A percentile compares a stretch with the other conserved stretches of the same genome.
Evolutionary conservation across 2,329 filamentous ascomycete species (phyloP).

Genomic region (Penicillium digitatum): DNA sequence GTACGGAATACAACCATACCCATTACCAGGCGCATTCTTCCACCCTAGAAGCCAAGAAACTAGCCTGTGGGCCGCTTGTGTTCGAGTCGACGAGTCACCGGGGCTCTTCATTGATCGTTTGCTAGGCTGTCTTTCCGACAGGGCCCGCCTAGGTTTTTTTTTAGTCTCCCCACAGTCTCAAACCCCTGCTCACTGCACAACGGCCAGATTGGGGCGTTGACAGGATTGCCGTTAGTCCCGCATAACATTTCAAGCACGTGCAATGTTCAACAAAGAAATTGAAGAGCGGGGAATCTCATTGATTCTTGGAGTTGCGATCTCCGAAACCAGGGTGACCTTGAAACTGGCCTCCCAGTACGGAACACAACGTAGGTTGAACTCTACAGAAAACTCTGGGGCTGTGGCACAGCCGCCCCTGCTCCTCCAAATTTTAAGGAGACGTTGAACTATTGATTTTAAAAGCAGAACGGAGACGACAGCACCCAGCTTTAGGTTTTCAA

Average conservation of each 20-base stretch:
- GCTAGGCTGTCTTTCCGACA: neutral
- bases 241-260: slow-evolving; percentile 7
- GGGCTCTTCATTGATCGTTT: neutral
- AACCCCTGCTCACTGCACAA: slow-evolving; percentile 7
- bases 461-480: neutral
- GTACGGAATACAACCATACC: neutral
- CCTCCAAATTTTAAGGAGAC: neutral
- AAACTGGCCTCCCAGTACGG: too few species aligned
- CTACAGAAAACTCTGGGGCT: neutral
- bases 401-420: slow-evolving; percentile 1
- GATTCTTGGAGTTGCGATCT: neutral
- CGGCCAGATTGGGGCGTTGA: neutral
- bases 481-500: neutral
- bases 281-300: neutral
- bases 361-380: neutral
- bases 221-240: slow-evolving; percentile 3
- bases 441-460: slow-evolving; percentile 4
- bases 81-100: neutral
- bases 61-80: neutral
- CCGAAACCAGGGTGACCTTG: neutral
- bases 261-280: neutral
- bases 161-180: neutral
- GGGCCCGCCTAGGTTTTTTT: neutral
- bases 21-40: neutral
- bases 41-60: neutral